Conservation (phyloP, 306 rosid genomes). For the Dicorynia guianensis region DNA sequence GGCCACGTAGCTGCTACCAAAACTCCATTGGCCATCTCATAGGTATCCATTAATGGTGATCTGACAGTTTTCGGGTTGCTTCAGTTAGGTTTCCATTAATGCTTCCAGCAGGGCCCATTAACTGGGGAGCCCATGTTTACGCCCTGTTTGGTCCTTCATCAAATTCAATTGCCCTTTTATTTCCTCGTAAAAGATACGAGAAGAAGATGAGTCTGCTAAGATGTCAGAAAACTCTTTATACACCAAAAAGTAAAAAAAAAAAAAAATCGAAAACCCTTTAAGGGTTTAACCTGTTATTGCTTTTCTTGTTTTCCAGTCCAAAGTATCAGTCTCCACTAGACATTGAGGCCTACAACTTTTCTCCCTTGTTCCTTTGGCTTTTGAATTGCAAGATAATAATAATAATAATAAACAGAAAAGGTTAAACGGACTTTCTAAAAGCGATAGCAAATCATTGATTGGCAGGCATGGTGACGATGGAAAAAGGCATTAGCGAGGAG, state of each 20-base stretch:
- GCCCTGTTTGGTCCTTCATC: constrained; percentile 14
- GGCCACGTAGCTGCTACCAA: constrained; percentile 18
- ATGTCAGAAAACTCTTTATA: too few species aligned
- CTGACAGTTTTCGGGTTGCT: constrained; percentile 9
- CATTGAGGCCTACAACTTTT: constrained; percentile 44
- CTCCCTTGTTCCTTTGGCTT: constrained; percentile 7
- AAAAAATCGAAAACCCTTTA: background rate
- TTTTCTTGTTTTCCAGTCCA: constrained; percentile 42
- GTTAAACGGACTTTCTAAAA: background rate
- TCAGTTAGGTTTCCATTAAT: constrained; percentile 10
- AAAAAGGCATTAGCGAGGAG: too few species aligned
- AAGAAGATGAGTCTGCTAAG: background rate
- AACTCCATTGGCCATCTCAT: constrained; percentile 15
- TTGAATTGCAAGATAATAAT: background rate
- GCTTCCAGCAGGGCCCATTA: constrained; percentile 22
- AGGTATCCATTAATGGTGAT: constrained; percentile 10
- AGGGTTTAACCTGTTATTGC: constrained; percentile 31
- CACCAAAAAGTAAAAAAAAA: too few species aligned
- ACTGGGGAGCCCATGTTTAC: background rate
- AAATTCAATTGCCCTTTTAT: constrained; percentile 3
- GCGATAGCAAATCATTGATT: background rate
- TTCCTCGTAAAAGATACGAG: background rate
- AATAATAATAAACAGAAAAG: too few species aligned
- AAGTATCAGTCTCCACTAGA: constrained; percentile 28
- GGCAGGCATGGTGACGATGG: background rate